Base-by-base conservation (phyloP, 768 basidiomycete genomes). In the Hygrophorus russula region DNA sequence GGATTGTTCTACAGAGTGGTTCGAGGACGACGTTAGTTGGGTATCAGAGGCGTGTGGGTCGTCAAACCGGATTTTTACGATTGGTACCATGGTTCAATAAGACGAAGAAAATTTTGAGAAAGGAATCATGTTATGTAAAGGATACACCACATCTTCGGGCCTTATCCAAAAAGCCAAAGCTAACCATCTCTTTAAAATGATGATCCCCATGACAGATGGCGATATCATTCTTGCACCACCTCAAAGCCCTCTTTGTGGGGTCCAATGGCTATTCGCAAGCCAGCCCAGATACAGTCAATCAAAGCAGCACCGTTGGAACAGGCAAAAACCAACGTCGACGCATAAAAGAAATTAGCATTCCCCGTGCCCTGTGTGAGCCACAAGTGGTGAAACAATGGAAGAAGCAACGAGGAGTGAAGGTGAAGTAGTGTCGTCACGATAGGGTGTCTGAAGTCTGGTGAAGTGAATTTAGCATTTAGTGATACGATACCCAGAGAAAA, bases 291-390 rank as follows among this genome's bases (percentile, higher is more conserved):
- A 20, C 76, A 78, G 56, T 96, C 94, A 2, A 90, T 66, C 10
- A 92, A 54, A 13, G 82, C 82, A n/a, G 84, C 74, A 0, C 89
- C 91, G 50, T 87, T 83, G 2, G 81, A 84, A 50, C 91, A 72
- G 0, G 90, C 92, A 59, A 92, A 91, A 12, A 99, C 94, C 47
- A 98, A 69, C 2, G 92, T 97, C 3, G 84, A 81, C 0, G 96
- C 96, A 54, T 98, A 99, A 65, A 88, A 97, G 64, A 99, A 99
- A 59, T 98, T 98, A 36, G 94, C 92, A 55, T 99, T 98, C 2
- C 91, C 96, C 4, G 90, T 87, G 1, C 91, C 92, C 45, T 90
- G 83, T 7, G 68, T 70, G 5, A 97, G 73, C 94, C 96, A 99
- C 1, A 98, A 67, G 46, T 87, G 75, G 55, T 94, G 80, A 60